Evolutionary conservation across 1,284 basidiomycete species (phyloP).

Genomic region (Leccinum griseonigrum): DNA sequence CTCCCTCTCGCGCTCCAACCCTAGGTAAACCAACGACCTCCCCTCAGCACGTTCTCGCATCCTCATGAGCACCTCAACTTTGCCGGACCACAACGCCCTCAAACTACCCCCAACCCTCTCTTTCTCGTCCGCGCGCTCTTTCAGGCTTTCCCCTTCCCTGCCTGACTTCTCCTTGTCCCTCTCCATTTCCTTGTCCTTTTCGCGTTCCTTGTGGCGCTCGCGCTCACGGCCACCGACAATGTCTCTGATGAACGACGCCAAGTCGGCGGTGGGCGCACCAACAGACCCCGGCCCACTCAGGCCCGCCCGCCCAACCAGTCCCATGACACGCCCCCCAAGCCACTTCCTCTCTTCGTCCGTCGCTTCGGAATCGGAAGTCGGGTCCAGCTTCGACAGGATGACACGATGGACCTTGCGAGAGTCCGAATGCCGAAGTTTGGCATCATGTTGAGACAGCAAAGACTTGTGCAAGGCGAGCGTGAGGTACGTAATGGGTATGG

Average conservation of each 20-base stretch:
- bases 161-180: constrained; percentile 34
- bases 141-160: constrained; percentile 32
- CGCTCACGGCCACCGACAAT: constrained; percentile 33
- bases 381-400: constrained; percentile 50
- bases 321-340: constrained; percentile 34
- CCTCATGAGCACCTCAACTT: constrained; percentile 25
- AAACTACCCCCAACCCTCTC: constrained; percentile 37
- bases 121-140: constrained; percentile 35
- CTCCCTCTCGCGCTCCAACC: constrained; percentile 21
- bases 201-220: constrained; percentile 26
- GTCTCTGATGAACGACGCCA: constrained; percentile 36
- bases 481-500: constrained; percentile 33
- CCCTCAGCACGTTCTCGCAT: constrained; percentile 33
- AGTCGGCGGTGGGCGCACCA: constrained; percentile 46
- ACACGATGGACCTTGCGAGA: constrained; percentile 61
- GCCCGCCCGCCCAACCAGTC: constrained; percentile 37
- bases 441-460: constrained; percentile 52
- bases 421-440: constrained; percentile 50
- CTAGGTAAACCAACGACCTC: constrained; percentile 9
- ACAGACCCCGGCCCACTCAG: constrained; percentile 35
- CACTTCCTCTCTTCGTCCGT: constrained; percentile 29
- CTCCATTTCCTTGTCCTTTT: constrained; percentile 31
- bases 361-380: constrained; percentile 34
- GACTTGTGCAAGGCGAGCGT: constrained; percentile 47
- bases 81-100: constrained; percentile 35